Conservation (phyloP, 129 eudicot species). For the Escallonia herrerae region DNA sequence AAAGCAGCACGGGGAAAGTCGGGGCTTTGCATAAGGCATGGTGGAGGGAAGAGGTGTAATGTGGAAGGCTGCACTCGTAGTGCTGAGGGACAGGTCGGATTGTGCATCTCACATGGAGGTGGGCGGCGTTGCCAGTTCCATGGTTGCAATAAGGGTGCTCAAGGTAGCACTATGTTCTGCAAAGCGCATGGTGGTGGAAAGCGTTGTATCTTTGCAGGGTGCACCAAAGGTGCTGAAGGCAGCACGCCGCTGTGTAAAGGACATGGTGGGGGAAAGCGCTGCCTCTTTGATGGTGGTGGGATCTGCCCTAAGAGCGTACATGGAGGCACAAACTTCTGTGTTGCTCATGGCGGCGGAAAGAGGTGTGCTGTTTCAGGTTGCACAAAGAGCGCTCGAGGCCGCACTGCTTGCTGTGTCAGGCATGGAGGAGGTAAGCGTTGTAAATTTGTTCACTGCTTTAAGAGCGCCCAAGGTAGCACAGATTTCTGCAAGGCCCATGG, state of each 20-base stretch:
- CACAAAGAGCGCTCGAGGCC: constrained; percentile 90
- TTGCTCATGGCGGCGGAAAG: constrained; percentile 96
- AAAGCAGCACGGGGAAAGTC: constrained; percentile 80
- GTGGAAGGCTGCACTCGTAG: constrained; percentile 66
- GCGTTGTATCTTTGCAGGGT: constrained; percentile 84
- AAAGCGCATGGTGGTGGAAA: constrained; percentile 99
- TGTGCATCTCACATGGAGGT: constrained; percentile 97
- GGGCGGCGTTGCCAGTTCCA: constrained; percentile 85
- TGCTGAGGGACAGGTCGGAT: constrained; percentile 73
- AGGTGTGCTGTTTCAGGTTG: constrained; percentile 76
- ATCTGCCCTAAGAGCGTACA: constrained; percentile 97
- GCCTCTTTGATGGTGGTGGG: constrained; percentile 86
- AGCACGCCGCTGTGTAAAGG: constrained; percentile 96
- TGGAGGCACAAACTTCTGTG: constrained; percentile 89
- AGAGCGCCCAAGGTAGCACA: constrained; percentile 95
- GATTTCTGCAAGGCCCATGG: constrained; percentile 86
- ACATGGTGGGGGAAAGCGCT: constrained; percentile 93
- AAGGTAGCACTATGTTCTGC: constrained; percentile 88
- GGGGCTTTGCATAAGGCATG: constrained; percentile 78
- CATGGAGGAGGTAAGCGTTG: constrained; percentile 97
- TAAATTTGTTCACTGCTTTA: constrained; percentile 55
- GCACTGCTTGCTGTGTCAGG: constrained; percentile 81
- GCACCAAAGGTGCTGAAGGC: constrained; percentile 95
- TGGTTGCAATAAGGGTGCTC: constrained; percentile 78
- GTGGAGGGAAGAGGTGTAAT: constrained; percentile 82